Evolutionary conservation across 78 protist genomes (phyloP), one percentile per base, ranked within the genome.

Genomic region (Dictyostelium discoideum): DNA sequence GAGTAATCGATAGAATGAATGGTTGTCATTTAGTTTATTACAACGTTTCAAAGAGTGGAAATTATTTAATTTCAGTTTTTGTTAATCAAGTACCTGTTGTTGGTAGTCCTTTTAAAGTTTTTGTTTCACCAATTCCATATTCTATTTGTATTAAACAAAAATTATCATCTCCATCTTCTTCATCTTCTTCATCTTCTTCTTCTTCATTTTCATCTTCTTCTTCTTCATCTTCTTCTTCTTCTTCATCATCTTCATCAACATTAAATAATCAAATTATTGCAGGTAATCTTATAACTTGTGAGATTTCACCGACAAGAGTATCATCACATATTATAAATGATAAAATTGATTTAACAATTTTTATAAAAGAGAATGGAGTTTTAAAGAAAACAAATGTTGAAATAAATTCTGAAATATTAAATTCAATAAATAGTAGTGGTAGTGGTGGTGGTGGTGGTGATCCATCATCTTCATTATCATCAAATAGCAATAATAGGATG

Each of bases 21-120:
- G 95, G 95, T 11, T 81, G 80, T 20, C 63, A 72, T 50, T 44
- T 44, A 13, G 88, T 90, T 14, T 44, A 82, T 78, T 90, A 73
- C 39, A n/a, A 80, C 37, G 95, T 82, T 24, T 37, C 87, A 5
- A 63, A 73, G 37, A 46, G 77, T 22, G 95, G 95, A 6, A 46
- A 46, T 29, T 90, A 90, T 26, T 39, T 14, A 24, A 90, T 90
- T 11, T 67, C 67, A 22, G 88, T 90, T 13, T 82, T 77, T 50
- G 95, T 90, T 5, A 90, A 90, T 54, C 95, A 90, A 46, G 95
- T 90, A 9, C 63, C 73, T 16, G 76, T 88, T 10, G 81, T 39
- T 2, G 86, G 82, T 29, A 50, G 81, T 8, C 94, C 94, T 8
- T 88, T 80, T 67, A 80, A 78, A 48, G 87, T 88, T 24, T 65